A percentile compares a stretch with the other conserved stretches of the same genome.
Evolutionary conservation across 1,284 basidiomycete species (phyloP).

Genomic region (Ustilago cynodontis): DNA sequence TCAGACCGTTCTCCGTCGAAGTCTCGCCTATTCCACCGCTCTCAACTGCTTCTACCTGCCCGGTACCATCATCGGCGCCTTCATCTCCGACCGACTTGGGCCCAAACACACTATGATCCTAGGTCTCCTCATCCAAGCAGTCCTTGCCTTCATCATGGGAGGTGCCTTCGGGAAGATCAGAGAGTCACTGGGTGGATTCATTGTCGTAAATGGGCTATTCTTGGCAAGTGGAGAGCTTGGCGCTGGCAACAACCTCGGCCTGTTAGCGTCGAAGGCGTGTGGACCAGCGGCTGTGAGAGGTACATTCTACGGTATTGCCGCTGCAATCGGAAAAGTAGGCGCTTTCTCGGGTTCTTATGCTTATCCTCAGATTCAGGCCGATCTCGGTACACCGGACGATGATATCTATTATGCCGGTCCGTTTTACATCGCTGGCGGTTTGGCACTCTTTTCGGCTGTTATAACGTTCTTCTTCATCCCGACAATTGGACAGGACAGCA

Average conservation of each 20-base stretch:
- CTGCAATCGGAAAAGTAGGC: slow-evolving; percentile 84
- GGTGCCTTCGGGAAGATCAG: slow-evolving; percentile 59
- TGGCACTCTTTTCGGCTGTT: slow-evolving; percentile 82
- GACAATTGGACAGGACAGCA: slow-evolving; percentile 81
- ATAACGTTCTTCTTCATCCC: slow-evolving; percentile 81
- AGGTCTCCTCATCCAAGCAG: slow-evolving; percentile 58
- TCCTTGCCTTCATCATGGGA: slow-evolving; percentile 74
- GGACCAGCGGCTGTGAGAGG: slow-evolving; percentile 62
- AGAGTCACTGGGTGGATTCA: slow-evolving; percentile 71
- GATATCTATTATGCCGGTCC: slow-evolving; percentile 58
- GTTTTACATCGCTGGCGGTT: slow-evolving; percentile 72
- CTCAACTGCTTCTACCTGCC: slow-evolving; percentile 73
- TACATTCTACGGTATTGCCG: slow-evolving; percentile 71
- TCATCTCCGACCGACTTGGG: slow-evolving; percentile 74
- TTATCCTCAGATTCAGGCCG: slow-evolving; percentile 54
- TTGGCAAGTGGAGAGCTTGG: slow-evolving; percentile 84
- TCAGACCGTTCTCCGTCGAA: slow-evolving; percentile 29
- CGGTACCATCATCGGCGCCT: slow-evolving; percentile 82
- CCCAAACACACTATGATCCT: slow-evolving; percentile 66
- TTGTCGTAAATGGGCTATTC: slow-evolving; percentile 89
- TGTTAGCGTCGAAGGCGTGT: slow-evolving; percentile 55
- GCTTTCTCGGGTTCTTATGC: slow-evolving; percentile 62
- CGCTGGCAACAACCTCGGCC: slow-evolving; percentile 65
- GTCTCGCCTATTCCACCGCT: slow-evolving; percentile 69
- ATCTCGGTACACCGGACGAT: slow-evolving; percentile 21